Evolutionary conservation across 1,139 yeast species (phyloP).

Genomic region (Candida mesenterica): DNA sequence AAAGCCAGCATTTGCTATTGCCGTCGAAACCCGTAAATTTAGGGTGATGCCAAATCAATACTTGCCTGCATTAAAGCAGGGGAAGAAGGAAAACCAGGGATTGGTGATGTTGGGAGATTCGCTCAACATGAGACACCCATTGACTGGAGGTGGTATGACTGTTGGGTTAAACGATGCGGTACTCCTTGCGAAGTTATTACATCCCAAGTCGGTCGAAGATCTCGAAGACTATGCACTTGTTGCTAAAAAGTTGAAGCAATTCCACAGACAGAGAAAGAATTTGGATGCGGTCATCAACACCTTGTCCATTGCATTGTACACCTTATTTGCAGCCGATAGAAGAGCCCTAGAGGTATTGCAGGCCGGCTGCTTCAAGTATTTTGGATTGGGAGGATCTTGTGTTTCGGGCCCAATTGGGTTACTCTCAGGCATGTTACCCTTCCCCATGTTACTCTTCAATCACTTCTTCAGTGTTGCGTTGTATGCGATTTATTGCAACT

Average conservation of each 20-base stretch:
- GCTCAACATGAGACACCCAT: constrained; percentile 95
- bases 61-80: constrained; percentile 67
- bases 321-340: constrained; percentile 85
- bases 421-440: constrained; percentile 77
- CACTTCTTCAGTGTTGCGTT: constrained; percentile 92
- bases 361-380: constrained; percentile 85
- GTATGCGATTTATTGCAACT: constrained; percentile 72
- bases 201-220: constrained; percentile 55
- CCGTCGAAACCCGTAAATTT: constrained; percentile 47
- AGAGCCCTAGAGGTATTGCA: constrained; percentile 67
- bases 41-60: constrained; percentile 94
- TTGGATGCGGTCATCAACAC: constrained; percentile 86
- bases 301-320: constrained; percentile 83
- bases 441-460: constrained; percentile 69
- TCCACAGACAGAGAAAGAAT: constrained; percentile 75
- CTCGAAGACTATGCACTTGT: constrained; percentile 58
- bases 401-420: constrained; percentile 78
- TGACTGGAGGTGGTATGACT: constrained; percentile 99
- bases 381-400: constrained; percentile 80
- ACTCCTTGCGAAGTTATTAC: constrained; percentile 57
- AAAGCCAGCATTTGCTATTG: constrained; percentile 61
- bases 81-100: constrained; percentile 62
- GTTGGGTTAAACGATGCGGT: constrained; percentile 91
- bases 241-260: constrained; percentile 53
- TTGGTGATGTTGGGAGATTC: constrained; percentile 88